Evolutionary conservation across 192 early-diverging fungal species (phyloP), one percentile per base, ranked within the genome.

Genomic region (Globomyces pollinis-pini): DNA sequence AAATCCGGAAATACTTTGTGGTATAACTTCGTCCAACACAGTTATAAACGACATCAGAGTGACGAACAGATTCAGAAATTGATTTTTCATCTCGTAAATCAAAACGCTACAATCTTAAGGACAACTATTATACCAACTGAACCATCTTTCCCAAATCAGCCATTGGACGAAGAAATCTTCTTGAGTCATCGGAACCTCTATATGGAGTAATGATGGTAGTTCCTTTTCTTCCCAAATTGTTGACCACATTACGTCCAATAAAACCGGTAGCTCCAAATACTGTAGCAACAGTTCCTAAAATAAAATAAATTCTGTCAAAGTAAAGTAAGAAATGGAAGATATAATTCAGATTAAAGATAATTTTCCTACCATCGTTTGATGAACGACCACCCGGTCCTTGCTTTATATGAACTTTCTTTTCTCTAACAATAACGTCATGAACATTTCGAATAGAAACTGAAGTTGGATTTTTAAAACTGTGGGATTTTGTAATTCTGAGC

Each of bases 221-320:
- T 50, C 96, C 96, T 61, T 84, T 76, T 65, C 89, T 77, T 45
- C 87, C 89, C 87, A 98, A 81, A 63, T 89, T 91, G 64, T 87
- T 88, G 34, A 96, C 89, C 35, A 98, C 66, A 65, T 96, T 95
- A 47, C 93, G 87, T 42, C 93, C 95, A 12, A 96, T 75, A 73
- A 98, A 96, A 26, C 95, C 95, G 45, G 90, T 95, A 73, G 85
- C 88, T 13, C 96, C 96, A 71, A 96, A 93, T 18, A 96, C 93
- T 12, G 96, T 98, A 26, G 88, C 89, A 20, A 82, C 83, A 64
- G 93, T 89, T 21, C 96, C 96, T 68, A 36, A 5, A 7, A 60
- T 36, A 16, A 61, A 13, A 36, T 30, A 30, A 20, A 16, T 13
- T 21, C 56, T 7, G 29, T n/a, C n/a, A n/a, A n/a, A n/a, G n/a